A percentile compares a stretch with the other conserved stretches of the same genome.
Conservation (phyloP, 2,329 filamentous ascomycete species). For the Sclerotiophoma versabilis region DNA sequence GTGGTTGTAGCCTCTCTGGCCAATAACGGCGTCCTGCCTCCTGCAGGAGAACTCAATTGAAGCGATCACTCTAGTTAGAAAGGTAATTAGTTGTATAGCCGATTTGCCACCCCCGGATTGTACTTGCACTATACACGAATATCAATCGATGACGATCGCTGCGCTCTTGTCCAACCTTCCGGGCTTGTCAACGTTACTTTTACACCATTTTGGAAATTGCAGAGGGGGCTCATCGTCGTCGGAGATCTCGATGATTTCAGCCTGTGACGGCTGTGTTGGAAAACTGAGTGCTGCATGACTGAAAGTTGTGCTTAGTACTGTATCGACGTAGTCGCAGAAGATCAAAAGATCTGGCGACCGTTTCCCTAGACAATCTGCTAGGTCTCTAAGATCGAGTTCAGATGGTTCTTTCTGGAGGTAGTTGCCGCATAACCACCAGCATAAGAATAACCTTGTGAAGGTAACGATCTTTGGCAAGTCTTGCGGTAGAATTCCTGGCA, state of each 20-base stretch:
- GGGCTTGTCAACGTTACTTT: not conserved
- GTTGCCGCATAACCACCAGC: slow-evolving; percentile 44
- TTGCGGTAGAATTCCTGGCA: slow-evolving; percentile 34
- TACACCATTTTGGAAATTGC: not conserved
- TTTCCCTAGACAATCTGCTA: slow-evolving; percentile 22
- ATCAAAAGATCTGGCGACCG: slow-evolving; percentile 21
- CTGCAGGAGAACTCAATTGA: not conserved
- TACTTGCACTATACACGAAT: not conserved
- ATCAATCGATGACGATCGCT: not conserved
- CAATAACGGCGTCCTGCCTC: not conserved
- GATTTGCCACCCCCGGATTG: slow-evolving; percentile 6
- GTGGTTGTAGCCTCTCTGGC: not conserved
- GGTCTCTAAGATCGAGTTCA: slow-evolving; percentile 21
- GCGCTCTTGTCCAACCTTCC: not conserved
- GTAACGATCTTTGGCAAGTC: slow-evolving; percentile 36
- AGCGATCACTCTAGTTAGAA: not conserved
- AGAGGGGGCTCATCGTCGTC: slow-evolving; percentile 30
- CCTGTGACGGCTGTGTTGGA: slow-evolving; percentile 32
- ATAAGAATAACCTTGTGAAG: slow-evolving; percentile 43
- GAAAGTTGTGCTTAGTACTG: slow-evolving; percentile 36
- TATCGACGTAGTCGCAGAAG: slow-evolving; percentile 38
- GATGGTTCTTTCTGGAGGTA: slow-evolving; percentile 22
- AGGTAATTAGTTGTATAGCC: slow-evolving; percentile 1
- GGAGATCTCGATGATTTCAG: slow-evolving; percentile 40
- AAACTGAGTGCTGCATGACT: slow-evolving; percentile 28